Evolutionary conservation across 352 stramenopile species (phyloP).

Genomic region (Phytophthora constricta): DNA sequence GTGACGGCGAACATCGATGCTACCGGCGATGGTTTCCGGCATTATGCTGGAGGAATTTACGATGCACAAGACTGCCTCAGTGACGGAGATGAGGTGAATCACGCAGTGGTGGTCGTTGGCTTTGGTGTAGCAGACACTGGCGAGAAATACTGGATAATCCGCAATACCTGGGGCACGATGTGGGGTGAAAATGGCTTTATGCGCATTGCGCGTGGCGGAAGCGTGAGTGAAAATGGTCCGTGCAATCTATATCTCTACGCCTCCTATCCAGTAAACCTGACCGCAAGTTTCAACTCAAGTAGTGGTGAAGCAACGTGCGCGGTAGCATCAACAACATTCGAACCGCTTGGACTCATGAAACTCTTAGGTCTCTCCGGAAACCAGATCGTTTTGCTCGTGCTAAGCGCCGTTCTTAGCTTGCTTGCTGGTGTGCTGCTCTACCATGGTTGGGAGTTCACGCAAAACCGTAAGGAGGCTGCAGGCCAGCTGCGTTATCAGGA

Average conservation of each 20-base stretch:
- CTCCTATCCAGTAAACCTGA: conserved; percentile 71
- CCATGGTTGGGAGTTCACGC: conserved; percentile 46
- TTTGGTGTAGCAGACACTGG: conserved; percentile 78
- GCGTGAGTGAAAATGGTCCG: conserved; percentile 44
- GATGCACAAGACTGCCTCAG: conserved; percentile 78
- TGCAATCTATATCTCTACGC: conserved; percentile 83
- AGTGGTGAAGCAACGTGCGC: conserved; percentile 45
- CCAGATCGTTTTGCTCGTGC: conserved; percentile 52
- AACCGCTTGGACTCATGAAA: conserved; percentile 43
- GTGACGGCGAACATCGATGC: conserved; percentile 85
- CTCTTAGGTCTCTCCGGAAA: conserved; percentile 46
- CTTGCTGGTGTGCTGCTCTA: conserved; percentile 51
- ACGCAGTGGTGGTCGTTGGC: conserved; percentile 88
- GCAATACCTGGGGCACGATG: conserved; percentile 92
- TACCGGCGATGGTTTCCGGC: conserved; percentile 76
- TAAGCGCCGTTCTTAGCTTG: conserved; percentile 41
- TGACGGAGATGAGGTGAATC: conserved; percentile 83
- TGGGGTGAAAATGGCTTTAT: conserved; percentile 89
- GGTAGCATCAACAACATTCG: conserved; percentile 34
- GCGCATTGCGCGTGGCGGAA: conserved; percentile 63
- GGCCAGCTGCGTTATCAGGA: conserved; percentile 60
- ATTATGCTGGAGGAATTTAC: conserved; percentile 88
- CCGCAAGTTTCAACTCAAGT: conserved; percentile 25
- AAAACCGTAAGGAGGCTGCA: conserved; percentile 50
- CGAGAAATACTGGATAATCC: conserved; percentile 89